Base-by-base conservation (phyloP, 1,139 yeast species). In the Sugiyamaella castrensis region DNA sequence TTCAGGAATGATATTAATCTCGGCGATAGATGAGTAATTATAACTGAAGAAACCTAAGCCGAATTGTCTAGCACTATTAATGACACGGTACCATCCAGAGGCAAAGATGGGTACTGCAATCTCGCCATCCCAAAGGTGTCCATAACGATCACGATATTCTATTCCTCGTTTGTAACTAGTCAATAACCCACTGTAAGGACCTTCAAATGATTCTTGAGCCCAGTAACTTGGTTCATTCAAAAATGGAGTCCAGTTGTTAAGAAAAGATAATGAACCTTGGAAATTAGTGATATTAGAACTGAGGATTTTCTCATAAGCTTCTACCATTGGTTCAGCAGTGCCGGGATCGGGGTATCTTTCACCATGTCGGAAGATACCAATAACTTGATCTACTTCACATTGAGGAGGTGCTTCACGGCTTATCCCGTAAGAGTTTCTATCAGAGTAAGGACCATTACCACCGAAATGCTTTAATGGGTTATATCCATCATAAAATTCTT, bases 361-460 rank as follows among this genome's bases (percentile, higher is more conserved):
- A 11, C 91, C 92, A 58, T 85, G 92, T 61, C 92, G 76, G 50
- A 77, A 72, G 43, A 80, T 67, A 53, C 80, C 67, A 55, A 80
- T 82, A 12, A 82, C 86, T 63, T 82, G 89, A 53, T 81, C 82
- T 41, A 83, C 71, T 8, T 69, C 62, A 61, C 86, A 79, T 42
- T 72, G 71, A 2, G 63, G 70, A 9, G 89, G 88, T 1, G 68
- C 57, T 26, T 66, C 69, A 6, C 68, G 61, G 43, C 64, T 61
- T 39, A 77, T 66, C 4, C 80, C 81, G 50, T 60, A 71, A 10
- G 76, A 75, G 9, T 69, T 64, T 26, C 70, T 68, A 39, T 67
- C 59, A 28, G 71, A 61, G 53, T 67, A 76, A 4, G 80, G 80
- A 1, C 76, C 79, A 45, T 67, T 64, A 16, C 76, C 76, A 8